Evolutionary conservation across 225 moss, liverwort and hornwort genomes (phyloP), one percentile per base, ranked within the genome.

Genomic region (Rhytidiadelphus loreus): DNA sequence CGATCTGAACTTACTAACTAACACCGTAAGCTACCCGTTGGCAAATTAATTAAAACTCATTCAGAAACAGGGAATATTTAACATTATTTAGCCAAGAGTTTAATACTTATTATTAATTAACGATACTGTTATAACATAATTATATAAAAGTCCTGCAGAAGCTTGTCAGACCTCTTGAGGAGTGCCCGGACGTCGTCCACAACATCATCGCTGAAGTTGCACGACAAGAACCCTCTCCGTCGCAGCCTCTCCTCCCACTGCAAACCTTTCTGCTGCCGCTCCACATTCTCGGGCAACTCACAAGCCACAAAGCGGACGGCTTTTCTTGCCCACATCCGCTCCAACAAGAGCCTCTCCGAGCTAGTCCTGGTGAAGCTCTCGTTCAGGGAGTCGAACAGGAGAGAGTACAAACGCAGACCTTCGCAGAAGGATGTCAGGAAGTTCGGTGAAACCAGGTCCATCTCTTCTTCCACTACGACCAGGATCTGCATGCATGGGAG

Each of bases 161-260:
- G 53, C n/a, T n/a, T 29, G 35, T 68, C 43, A 21, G 28, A 94
- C 94, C 96, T 94, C 90, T 95, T 96, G 75, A 97, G 94, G 46
- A 97, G 95, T 13, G 97, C 95, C 33, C 92, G 95, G 71, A 97
- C 94, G 84, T 97, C 97, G 87, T 97, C 96, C 71, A 95, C 93
- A 43, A 92, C 94, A 68, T 97, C 95, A 86, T 97, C 97, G 82
- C 95, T 97, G 90, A 97, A 93, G 83, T 92, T 92, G 61, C 87
- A 85, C 24, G 89, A 88, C 43, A 84, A 64, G 28, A 95, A 92
- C 5, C 92, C 97, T 30, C 91, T 86, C n/a, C 87, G 86, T 13
- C 84, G 80, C 70, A 97, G 88, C 57, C 95, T 93, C 33, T 87
- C 85, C 32, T 92, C 97, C 97, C 97, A 97, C 86, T 95, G 95